Percentiles rank a stretch among this genome's conserved stretches.
phyloP scores from a whole-genome alignment of 177 flowering plant species.

The Vitis hybrid region DNA sequence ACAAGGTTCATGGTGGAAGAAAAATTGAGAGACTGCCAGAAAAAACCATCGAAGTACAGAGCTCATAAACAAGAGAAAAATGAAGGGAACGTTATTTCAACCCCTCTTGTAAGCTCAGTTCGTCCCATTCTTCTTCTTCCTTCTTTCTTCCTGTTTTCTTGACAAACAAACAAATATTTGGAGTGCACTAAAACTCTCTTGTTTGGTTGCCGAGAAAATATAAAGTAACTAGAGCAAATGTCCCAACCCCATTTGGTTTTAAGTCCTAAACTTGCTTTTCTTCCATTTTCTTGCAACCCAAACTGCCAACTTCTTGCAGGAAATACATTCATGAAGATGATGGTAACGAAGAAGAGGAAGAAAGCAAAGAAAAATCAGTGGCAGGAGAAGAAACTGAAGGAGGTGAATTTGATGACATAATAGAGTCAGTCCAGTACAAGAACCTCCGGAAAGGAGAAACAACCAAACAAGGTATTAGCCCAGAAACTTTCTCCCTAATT shows the following conservation, averaged over 20 bases:
- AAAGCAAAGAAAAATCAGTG: conserved; percentile 3
- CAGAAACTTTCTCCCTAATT: neutral
- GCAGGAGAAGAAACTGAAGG: neutral
- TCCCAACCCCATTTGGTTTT: too few species aligned
- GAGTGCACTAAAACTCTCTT: neutral
- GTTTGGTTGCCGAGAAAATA: conserved; percentile 11
- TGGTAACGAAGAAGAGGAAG: conserved; percentile 11
- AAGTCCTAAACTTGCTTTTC: neutral
- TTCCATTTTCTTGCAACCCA: neutral
- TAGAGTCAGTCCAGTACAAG: conserved; percentile 35
- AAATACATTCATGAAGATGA: conserved; percentile 1
- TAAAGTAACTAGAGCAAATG: neutral
- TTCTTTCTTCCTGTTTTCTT: neutral
- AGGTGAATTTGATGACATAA: conserved; percentile 17
- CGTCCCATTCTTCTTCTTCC: neutral
- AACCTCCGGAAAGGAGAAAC: conserved; percentile 26
- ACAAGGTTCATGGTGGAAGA: neutral
- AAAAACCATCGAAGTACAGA: neutral
- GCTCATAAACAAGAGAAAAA: conserved; percentile 2
- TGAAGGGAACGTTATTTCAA: conserved; percentile 27
- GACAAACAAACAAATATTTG: neutral
- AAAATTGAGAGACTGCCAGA: neutral
- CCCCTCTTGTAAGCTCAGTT: conserved; percentile 25
- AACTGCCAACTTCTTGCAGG: conserved; percentile 21
- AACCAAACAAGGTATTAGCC: conserved; percentile 25